phyloP scores from a whole-genome alignment of 768 basidiomycete genomes.

The Agrocybe pediades region DNA sequence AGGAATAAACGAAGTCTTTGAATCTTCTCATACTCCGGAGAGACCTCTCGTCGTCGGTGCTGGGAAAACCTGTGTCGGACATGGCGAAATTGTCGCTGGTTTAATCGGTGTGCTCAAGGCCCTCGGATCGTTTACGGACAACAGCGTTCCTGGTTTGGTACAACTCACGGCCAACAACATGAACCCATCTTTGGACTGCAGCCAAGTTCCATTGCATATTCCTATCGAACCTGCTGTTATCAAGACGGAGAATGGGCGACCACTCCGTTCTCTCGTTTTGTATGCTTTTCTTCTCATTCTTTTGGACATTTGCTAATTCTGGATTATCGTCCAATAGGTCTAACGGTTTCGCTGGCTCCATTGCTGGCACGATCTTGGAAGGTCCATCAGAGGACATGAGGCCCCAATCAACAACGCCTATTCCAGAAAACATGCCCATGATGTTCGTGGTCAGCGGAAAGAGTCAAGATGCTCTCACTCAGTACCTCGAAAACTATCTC shows the following conservation, averaged over 20 bases:
- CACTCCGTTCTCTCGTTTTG: conserved; percentile 31
- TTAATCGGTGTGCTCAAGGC: conserved; percentile 33
- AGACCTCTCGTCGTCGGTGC: conserved; percentile 34
- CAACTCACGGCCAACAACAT: conserved; percentile 30
- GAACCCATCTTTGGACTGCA: conserved; percentile 34
- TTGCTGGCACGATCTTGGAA: conserved; percentile 34
- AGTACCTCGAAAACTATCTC: conserved; percentile 32
- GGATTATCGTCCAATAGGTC: conserved; percentile 25
- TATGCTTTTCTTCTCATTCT: conserved; percentile 13
- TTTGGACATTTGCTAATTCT: background rate
- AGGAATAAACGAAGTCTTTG: conserved; percentile 36
- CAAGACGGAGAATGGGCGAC: conserved; percentile 16
- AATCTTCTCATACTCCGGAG: conserved; percentile 27
- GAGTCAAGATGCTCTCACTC: conserved; percentile 27
- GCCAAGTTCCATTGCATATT: conserved; percentile 31
- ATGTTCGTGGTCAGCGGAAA: conserved; percentile 38
- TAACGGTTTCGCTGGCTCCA: conserved; percentile 38
- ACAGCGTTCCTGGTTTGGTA: conserved; percentile 31
- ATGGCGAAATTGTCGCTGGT: conserved; percentile 34
- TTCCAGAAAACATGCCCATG: conserved; percentile 21
- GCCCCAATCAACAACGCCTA: conserved; percentile 7
- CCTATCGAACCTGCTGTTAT: conserved; percentile 21
- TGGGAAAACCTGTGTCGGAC: conserved; percentile 34
- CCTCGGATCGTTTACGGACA: conserved; percentile 25
- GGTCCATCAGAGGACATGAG: conserved; percentile 22